These are phyloP conservation scores for Stachybotrys chartarum DNA, from an alignment of 2,329 filamentous ascomycete species.

Conservation along the genomic window DNA sequence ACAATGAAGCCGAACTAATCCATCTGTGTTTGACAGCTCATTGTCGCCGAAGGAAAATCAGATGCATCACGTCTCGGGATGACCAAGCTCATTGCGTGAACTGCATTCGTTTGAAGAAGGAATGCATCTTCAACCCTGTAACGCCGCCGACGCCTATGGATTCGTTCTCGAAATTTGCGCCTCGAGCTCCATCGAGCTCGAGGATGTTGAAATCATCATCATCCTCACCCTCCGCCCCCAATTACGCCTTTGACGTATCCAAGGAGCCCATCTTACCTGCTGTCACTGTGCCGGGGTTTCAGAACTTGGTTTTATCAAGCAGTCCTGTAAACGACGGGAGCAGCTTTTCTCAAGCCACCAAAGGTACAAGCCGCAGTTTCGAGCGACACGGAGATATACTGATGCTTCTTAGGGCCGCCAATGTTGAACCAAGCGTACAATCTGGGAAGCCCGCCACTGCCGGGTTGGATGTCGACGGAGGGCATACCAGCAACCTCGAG, in stretches of 20 bases:
- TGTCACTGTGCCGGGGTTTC: conserved; percentile 25
- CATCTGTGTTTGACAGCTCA: conserved; percentile 51
- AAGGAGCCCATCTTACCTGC: conserved; percentile 33
- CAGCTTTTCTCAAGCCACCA: neutral
- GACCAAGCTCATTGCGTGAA: conserved; percentile 81
- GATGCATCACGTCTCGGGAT: conserved; percentile 71
- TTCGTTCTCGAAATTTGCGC: conserved; percentile 32
- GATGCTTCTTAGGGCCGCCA: too few relatives aligned
- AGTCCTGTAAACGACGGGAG: conserved; percentile 4
- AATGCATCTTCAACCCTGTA: conserved; percentile 87
- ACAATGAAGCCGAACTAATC: conserved; percentile 1
- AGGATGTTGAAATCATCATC: conserved; percentile 32
- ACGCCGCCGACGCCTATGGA: conserved; percentile 60
- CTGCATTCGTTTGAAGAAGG: conserved; percentile 89
- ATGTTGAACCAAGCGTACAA: neutral
- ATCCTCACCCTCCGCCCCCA: conserved; percentile 38
- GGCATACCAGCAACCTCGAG: neutral
- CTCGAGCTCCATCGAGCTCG: conserved; percentile 30
- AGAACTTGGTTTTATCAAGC: conserved; percentile 21
- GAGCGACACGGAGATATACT: neutral
- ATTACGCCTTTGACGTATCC: neutral
- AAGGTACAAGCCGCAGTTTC: neutral
- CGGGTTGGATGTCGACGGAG: neutral
- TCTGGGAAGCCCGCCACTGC: neutral
- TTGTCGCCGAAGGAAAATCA: conserved; percentile 87